A percentile compares a stretch with the other conserved stretches of the same genome.
Conservation (phyloP, 768 basidiomycete species). For the Butyriboletus loyo region DNA sequence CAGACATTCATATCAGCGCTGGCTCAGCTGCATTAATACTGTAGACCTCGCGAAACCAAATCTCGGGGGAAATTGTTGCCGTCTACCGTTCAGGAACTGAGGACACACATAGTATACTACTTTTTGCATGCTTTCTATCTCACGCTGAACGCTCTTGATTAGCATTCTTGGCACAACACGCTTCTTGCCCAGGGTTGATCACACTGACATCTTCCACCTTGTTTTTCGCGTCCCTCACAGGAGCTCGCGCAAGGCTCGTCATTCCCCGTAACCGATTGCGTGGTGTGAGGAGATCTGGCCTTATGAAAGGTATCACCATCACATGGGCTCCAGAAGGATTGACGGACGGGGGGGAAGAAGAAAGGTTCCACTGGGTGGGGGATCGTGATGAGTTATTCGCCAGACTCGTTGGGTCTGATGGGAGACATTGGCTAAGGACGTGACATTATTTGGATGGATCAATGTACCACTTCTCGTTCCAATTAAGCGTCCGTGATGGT, state of each 20-base stretch:
- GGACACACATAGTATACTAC: constrained; percentile 36
- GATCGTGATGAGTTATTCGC: constrained; percentile 66
- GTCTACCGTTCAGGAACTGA: constrained; percentile 4
- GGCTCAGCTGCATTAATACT: neutral
- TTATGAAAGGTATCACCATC: constrained; percentile 52
- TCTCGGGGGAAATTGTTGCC: neutral
- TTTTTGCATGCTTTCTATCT: neutral
- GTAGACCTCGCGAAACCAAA: constrained; percentile 9
- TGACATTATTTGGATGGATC: constrained; percentile 23
- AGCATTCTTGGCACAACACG: constrained; percentile 64
- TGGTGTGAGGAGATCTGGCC: constrained; percentile 55
- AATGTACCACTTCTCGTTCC: constrained; percentile 12
- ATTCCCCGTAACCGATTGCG: constrained; percentile 47
- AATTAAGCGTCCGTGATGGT: constrained; percentile 6
- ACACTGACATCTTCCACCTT: constrained; percentile 50
- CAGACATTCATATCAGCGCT: constrained; percentile 10
- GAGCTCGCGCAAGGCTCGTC: constrained; percentile 41
- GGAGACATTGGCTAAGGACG: constrained; percentile 47
- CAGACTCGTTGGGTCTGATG: constrained; percentile 52
- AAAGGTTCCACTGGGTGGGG: constrained; percentile 58
- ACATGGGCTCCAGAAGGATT: constrained; percentile 35
- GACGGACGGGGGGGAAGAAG: constrained; percentile 40
- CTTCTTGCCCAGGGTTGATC: constrained; percentile 54
- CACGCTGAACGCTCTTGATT: constrained; percentile 1
- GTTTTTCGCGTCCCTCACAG: constrained; percentile 54